Conservation (phyloP, 352 stramenopile genomes). For the Globisporangium rhizosaccharum region DNA sequence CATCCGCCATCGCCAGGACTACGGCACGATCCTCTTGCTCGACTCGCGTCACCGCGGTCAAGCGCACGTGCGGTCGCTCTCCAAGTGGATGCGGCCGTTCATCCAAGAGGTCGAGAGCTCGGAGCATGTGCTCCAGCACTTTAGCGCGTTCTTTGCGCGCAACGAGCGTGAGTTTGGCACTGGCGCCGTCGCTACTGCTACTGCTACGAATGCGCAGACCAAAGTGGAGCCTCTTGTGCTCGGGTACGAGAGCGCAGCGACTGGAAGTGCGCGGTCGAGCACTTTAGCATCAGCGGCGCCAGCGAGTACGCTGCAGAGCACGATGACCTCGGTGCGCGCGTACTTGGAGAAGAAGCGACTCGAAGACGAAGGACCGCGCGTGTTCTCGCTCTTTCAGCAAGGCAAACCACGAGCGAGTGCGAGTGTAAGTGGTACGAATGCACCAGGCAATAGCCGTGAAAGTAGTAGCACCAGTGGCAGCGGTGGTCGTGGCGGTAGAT, state of each 20-base stretch:
- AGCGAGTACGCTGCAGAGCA: slow-evolving; percentile 11
- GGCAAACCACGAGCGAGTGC: neutral
- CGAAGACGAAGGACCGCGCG: slow-evolving; percentile 2
- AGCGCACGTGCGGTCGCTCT: slow-evolving; percentile 55
- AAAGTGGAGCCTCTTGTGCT: slow-evolving; percentile 22
- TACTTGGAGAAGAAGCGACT: slow-evolving; percentile 25
- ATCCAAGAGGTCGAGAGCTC: slow-evolving; percentile 69
- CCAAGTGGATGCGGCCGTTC: slow-evolving; percentile 77
- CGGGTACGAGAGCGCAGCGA: slow-evolving; percentile 29
- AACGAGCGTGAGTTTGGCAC: slow-evolving; percentile 38
- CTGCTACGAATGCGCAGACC: neutral
- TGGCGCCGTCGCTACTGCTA: slow-evolving; percentile 3
- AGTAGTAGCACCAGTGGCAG: neutral
- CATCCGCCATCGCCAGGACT: slow-evolving; percentile 97
- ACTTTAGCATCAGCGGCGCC: neutral
- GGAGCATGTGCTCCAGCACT: slow-evolving; percentile 53
- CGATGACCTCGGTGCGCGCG: slow-evolving; percentile 25
- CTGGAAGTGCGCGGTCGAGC: no score
- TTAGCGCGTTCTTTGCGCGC: slow-evolving; percentile 57
- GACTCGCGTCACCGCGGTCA: slow-evolving; percentile 85
- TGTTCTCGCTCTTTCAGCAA: slow-evolving; percentile 17
- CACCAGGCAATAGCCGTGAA: neutral
- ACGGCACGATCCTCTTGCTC: slow-evolving; percentile 95
- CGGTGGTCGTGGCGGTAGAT: neutral
- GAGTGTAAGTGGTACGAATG: neutral